phyloP scores from a whole-genome alignment of 495 filamentous ascomycete genomes.

The Aspergillus nidulans region DNA sequence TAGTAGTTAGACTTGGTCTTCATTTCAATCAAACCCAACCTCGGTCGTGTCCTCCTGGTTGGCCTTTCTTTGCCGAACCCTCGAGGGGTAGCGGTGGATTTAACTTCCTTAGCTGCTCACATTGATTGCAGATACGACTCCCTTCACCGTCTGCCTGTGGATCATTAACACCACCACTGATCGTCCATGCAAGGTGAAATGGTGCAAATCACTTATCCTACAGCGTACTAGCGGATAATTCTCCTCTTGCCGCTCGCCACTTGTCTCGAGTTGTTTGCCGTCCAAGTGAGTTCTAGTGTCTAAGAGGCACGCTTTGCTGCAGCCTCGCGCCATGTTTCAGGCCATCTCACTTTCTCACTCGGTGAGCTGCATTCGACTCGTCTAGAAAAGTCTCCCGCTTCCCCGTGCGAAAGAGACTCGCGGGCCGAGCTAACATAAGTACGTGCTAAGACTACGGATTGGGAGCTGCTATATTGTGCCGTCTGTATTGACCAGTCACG shows the following conservation, averaged over 20 bases:
- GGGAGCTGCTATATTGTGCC: background rate
- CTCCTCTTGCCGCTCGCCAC: slow-evolving; percentile 5
- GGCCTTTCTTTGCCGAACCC: slow-evolving; percentile 1
- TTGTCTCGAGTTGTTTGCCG: slow-evolving; percentile 8
- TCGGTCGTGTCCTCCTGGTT: slow-evolving; percentile 4
- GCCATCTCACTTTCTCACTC: background rate
- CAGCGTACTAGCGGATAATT: background rate
- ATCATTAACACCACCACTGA: slow-evolving; percentile 19
- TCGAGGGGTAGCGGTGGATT: slow-evolving; percentile 10
- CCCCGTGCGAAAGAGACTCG: slow-evolving; percentile 1
- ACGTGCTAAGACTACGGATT: slow-evolving; percentile 1
- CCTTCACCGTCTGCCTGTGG: slow-evolving; percentile 9
- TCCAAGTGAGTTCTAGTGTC: too few species aligned
- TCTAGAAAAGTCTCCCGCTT: slow-evolving; percentile 6
- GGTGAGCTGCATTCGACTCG: slow-evolving; percentile 6
- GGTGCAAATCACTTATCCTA: slow-evolving; percentile 7
- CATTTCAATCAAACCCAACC: background rate
- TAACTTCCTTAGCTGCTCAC: slow-evolving; percentile 8
- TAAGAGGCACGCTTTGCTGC: background rate
- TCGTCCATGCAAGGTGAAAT: slow-evolving; percentile 15
- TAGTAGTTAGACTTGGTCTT: background rate
- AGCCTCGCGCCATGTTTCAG: slow-evolving; percentile 8
- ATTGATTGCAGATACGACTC: slow-evolving; percentile 14
- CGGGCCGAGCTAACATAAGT: slow-evolving; percentile 2
- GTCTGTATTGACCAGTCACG: slow-evolving; percentile 5